These are phyloP conservation scores for Aspergillus flavus DNA, from an alignment of 2,329 filamentous ascomycete genomes.

Conservation along the genomic window DNA sequence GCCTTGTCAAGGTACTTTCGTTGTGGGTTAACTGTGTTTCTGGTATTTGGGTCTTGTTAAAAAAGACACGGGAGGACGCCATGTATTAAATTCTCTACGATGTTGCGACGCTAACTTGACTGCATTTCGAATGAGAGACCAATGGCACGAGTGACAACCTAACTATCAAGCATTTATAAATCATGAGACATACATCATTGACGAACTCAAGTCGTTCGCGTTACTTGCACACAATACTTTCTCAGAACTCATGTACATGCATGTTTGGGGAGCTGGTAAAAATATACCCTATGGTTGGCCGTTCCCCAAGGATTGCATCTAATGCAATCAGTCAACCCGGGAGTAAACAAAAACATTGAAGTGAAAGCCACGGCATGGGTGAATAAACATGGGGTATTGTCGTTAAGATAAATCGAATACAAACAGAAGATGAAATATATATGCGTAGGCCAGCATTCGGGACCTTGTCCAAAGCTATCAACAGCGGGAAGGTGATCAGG, in stretches of 20 bases:
- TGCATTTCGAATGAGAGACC: not conserved
- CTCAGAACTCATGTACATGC: not conserved
- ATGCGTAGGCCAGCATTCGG: not conserved
- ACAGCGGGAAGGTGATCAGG: not conserved
- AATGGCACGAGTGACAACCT: not conserved
- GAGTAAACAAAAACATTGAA: not conserved
- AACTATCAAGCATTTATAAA: not conserved
- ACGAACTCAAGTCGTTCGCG: not conserved
- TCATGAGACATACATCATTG: not conserved
- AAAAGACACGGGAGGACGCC: too few species aligned
- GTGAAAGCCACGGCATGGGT: not conserved
- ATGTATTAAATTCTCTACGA: too few species aligned
- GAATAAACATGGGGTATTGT: not conserved
- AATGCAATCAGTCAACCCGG: not conserved
- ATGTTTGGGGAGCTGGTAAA: not conserved
- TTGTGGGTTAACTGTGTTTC: too few species aligned
- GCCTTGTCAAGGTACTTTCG: too few species aligned
- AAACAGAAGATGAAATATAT: not conserved
- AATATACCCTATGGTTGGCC: not conserved
- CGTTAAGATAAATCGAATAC: not conserved
- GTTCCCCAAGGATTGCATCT: not conserved
- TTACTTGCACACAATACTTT: not conserved
- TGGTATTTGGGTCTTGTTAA: too few species aligned
- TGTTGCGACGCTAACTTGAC: not conserved
- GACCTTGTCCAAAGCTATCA: not conserved